Conservation (phyloP, 2,329 filamentous ascomycete genomes). For the Fusarium mangiferae region DNA sequence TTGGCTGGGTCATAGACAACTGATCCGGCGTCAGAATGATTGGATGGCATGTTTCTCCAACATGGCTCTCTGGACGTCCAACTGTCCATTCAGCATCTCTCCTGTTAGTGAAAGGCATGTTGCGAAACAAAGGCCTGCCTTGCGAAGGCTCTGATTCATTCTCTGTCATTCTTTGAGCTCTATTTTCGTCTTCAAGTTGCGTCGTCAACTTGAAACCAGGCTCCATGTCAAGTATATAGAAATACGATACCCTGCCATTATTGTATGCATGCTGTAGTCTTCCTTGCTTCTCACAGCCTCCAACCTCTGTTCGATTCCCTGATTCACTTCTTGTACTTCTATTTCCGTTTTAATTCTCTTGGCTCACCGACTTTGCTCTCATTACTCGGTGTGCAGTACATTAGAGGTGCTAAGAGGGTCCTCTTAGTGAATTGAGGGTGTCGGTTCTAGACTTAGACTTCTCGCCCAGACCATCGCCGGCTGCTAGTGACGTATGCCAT, state of each 20-base stretch:
- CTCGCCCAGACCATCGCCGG: constrained; percentile 35
- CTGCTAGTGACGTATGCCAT: constrained; percentile 42
- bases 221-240: constrained; percentile 36
- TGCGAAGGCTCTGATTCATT: constrained; percentile 7
- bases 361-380: constrained; percentile 35
- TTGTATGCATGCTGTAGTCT: constrained; percentile 12
- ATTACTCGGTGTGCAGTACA: constrained; percentile 25
- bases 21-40: constrained; percentile 31
- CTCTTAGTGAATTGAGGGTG: constrained; percentile 36
- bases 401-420: constrained; percentile 26
- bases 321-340: constrained; percentile 12
- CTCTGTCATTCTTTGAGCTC: constrained; percentile 14
- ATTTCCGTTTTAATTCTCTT: constrained; percentile 13
- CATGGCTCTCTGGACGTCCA: constrained; percentile 6
- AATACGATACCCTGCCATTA: constrained; percentile 20
- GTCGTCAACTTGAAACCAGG: constrained; percentile 2
- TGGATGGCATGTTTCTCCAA: constrained; percentile 12
- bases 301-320: constrained; percentile 10
- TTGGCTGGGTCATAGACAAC: constrained; percentile 38
- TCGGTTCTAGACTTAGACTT: constrained; percentile 39
- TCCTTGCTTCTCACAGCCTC: constrained; percentile 8
- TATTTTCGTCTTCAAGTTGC: constrained; percentile 26
- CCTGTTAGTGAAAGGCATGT: constrained; percentile 1
- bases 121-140: constrained; percentile 27
- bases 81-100: constrained; percentile 9